Base-by-base conservation (phyloP, 2,329 filamentous ascomycete species). In the Sarocladium brachiariae region DNA sequence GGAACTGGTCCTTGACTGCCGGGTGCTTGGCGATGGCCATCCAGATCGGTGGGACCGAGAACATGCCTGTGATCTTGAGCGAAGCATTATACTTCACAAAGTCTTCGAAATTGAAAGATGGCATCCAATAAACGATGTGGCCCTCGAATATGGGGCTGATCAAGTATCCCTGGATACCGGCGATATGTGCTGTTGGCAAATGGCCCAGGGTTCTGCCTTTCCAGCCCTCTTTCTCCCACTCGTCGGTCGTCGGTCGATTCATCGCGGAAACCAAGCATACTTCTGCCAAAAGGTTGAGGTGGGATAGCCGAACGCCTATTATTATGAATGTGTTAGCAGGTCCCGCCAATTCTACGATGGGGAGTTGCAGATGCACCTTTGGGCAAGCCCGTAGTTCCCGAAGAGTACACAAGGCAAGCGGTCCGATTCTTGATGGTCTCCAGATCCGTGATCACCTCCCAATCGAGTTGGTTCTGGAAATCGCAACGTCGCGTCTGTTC, bases 21-120 rank as follows among this genome's bases (percentile, higher is more conserved):
- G 77, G 71, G 27, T 68, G 70, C 61, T 83, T 83, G 6, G 78
- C 75, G 52, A 86, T 78, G 14, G 74, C 69, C 13, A 83, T 70
- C 57, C 71, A 82, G 50, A 85, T 78, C 1, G 80, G 79, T 8
- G 81, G 81, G 1, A 84, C 80, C 4, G 73, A 78, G 60, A 80
- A 78, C 59, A 83, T 75, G 48, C 62, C 66, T 0, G 77, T 81
- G 54, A 82, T 71, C 10, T 63, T 62, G 57, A 77, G 74, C 46
- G 69, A 67, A 37, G 70, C 69, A 56, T 69, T 71, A 61, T 81
- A 74, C 34, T 67, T 63, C 49, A 83, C 69, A 59, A 85, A 83
- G 33, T 73, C 65, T 2, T 62, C 59, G 52, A 81, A 79, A 53
- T 80, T 72, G 60, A 84, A 85, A 35, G 68, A 70, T 3, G 72